Evolutionary conservation across 768 basidiomycete species (phyloP).

Genomic region (Chalciporus piperatus): DNA sequence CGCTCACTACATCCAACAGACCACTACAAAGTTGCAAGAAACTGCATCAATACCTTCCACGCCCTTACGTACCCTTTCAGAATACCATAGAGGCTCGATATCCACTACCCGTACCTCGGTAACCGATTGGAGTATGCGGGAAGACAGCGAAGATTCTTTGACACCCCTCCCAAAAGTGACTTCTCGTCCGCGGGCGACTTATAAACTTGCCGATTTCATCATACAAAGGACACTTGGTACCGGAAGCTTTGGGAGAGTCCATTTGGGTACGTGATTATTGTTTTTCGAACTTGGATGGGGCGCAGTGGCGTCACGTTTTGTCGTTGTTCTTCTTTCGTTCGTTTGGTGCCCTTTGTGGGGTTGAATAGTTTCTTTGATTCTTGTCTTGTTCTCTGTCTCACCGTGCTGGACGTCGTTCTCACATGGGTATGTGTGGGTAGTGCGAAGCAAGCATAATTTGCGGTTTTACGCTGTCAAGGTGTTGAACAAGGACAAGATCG

Average conservation of each 20-base stretch:
- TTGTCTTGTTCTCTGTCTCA: neutral
- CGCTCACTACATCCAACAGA: neutral
- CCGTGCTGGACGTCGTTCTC: constrained; percentile 1
- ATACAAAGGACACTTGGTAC: constrained; percentile 86
- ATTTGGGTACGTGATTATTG: constrained; percentile 55
- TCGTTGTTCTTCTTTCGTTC: neutral
- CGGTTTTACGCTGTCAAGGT: constrained; percentile 97
- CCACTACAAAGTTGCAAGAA: constrained; percentile 11
- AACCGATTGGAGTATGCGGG: constrained; percentile 46
- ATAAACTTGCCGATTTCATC: constrained; percentile 73
- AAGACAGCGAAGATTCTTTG: constrained; percentile 36
- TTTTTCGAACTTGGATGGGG: neutral
- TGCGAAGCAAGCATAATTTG: constrained; percentile 89
- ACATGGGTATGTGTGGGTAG: constrained; percentile 38
- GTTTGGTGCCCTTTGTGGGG: neutral
- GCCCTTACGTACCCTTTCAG: constrained; percentile 34
- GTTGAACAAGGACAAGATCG: constrained; percentile 88
- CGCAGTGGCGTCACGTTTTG: neutral
- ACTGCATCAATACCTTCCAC: neutral
- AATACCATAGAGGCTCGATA: constrained; percentile 63
- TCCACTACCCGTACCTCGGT: constrained; percentile 63
- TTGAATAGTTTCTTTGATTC: neutral
- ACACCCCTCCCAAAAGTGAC: constrained; percentile 33
- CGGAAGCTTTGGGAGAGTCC: constrained; percentile 97
- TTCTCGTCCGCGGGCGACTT: constrained; percentile 59